A percentile compares a stretch with the other conserved stretches of the same genome.
Evolutionary conservation across 768 basidiomycete species (phyloP).

Genomic region (Tylopilus intermedius): DNA sequence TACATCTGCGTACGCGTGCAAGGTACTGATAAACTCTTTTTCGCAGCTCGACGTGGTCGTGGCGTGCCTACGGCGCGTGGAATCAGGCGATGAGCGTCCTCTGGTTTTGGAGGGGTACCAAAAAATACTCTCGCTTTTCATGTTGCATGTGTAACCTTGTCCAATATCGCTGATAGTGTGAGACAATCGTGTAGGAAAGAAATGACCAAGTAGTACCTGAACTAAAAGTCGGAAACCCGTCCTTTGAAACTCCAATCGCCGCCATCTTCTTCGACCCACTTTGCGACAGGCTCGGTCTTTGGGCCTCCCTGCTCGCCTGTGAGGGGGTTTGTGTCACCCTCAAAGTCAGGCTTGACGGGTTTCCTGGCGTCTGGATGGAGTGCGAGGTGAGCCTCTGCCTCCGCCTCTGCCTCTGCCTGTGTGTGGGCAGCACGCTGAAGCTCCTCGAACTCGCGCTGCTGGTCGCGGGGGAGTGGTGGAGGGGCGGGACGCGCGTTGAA

Average conservation of each 20-base stretch:
- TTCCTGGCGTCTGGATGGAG: constrained; percentile 58
- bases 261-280: constrained; percentile 45
- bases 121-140: constrained; percentile 11
- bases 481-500: constrained; percentile 55
- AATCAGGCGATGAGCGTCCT: constrained; percentile 62
- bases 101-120: not conserved
- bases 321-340: constrained; percentile 72
- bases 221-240: constrained; percentile 78
- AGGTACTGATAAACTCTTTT: constrained; percentile 13
- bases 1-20: not conserved
- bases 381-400: constrained; percentile 34
- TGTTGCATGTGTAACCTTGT: constrained; percentile 17
- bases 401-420: constrained; percentile 28
- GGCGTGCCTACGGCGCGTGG: constrained; percentile 73
- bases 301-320: constrained; percentile 88
- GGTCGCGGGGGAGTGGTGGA: constrained; percentile 64
- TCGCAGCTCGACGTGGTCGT: constrained; percentile 78
- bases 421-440: constrained; percentile 58
- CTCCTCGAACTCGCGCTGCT: constrained; percentile 86
- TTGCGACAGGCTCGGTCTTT: constrained; percentile 74
- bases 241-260: constrained; percentile 93
- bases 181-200: not conserved
- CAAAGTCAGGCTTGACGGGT: constrained; percentile 62
- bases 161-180: constrained; percentile 1
- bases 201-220: not conserved